phyloP scores from a whole-genome alignment of 768 basidiomycete species.

The Cantharellus cinnabarinus region DNA sequence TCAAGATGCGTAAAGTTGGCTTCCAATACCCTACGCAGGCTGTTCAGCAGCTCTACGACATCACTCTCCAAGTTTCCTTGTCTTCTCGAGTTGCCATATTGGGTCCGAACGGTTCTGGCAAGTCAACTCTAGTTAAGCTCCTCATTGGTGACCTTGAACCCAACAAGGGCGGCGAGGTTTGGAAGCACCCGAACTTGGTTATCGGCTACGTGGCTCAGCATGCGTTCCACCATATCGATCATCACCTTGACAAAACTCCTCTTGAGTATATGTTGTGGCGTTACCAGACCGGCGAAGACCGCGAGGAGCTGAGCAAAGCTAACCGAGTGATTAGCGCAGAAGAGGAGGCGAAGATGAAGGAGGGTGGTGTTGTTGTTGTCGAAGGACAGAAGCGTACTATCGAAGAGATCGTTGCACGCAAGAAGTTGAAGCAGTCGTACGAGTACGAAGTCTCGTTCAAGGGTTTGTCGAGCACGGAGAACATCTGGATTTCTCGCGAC shows the following conservation, averaged over 20 bases:
- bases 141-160: conserved; percentile 92
- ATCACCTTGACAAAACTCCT: conserved; percentile 96
- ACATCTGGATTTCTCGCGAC: conserved; percentile 92
- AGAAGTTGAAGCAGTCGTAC: conserved; percentile 99
- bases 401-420: conserved; percentile 75
- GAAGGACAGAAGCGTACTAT: conserved; percentile 92
- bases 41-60: conserved; percentile 82
- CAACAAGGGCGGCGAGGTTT: conserved; percentile 91
- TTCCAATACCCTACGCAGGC: conserved; percentile 85
- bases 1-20: conserved; percentile 95
- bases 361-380: conserved; percentile 63
- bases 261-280: conserved; percentile 99
- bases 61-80: conserved; percentile 89
- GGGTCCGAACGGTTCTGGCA: conserved; percentile 97
- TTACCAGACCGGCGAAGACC: conserved; percentile 97
- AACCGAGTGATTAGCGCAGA: conserved; percentile 70
- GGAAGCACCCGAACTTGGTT: conserved; percentile 99
- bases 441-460: conserved; percentile 98
- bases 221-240: conserved; percentile 98
- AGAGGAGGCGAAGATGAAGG: conserved; percentile 91
- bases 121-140: conserved; percentile 91
- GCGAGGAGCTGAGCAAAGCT: conserved; percentile 92
- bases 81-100: conserved; percentile 97
- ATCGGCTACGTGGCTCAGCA: conserved; percentile 98
- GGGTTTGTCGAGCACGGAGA: conserved; percentile 85